Conservation (phyloP, 2,329 filamentous ascomycete genomes). For the Botrytis cinerea region DNA sequence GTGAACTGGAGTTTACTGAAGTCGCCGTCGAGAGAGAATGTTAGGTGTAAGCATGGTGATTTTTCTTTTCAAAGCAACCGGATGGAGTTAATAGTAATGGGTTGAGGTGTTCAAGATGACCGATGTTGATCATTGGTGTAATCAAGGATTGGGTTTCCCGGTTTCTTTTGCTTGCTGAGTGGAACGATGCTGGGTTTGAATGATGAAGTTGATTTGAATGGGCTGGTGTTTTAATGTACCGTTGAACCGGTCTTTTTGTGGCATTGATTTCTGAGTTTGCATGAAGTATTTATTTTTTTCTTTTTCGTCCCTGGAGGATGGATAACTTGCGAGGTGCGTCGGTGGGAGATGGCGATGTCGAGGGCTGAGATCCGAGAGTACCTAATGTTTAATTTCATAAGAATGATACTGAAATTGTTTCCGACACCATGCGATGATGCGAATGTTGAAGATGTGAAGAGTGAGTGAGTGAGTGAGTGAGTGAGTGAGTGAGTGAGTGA, state of each 20-base stretch:
- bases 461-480: background rate
- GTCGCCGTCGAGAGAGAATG: background rate
- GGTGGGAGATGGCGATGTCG: background rate
- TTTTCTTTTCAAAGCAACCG: background rate
- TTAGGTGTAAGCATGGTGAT: background rate
- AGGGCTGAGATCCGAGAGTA: background rate
- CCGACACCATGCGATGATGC: background rate
- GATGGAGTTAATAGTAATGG: background rate
- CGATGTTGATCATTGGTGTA: background rate
- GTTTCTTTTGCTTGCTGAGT: background rate
- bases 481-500: background rate
- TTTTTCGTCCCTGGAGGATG: background rate
- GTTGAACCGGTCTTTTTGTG: background rate
- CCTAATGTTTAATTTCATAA: background rate
- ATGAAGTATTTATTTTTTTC: background rate
- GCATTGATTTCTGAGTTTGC: background rate
- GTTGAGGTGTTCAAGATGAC: background rate
- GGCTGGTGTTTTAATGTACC: background rate
- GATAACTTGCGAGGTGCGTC: background rate
- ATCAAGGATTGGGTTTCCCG: background rate
- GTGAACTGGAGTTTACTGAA: background rate
- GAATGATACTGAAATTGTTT: background rate
- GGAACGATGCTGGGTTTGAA: background rate
- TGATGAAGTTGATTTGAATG: background rate
- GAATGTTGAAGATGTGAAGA: background rate